Evolutionary conservation across 2,329 filamentous ascomycete genomes (phyloP).

Genomic region (Ophiostoma novo-ulmi): DNA sequence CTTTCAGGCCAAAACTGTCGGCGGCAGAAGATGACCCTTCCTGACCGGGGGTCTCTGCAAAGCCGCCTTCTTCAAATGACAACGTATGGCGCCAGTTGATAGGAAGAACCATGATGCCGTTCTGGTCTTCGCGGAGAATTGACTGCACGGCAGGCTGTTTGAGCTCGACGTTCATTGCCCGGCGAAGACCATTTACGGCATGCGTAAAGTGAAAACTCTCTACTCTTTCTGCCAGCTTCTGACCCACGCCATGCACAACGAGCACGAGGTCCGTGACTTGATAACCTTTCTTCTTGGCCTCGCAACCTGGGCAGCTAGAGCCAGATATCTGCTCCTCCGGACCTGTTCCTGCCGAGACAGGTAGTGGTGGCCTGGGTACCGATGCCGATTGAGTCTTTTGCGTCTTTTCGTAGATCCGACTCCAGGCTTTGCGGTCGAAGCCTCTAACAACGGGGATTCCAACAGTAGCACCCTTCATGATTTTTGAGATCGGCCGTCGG

Average conservation of each 20-base stretch:
- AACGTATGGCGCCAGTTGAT: constrained; percentile 90
- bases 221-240: constrained; percentile 89
- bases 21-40: constrained; percentile 50
- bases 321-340: background rate
- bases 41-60: constrained; percentile 36
- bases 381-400: constrained; percentile 28
- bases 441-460: constrained; percentile 85
- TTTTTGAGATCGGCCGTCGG: constrained; percentile 73
- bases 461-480: constrained; percentile 74
- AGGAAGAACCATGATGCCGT: constrained; percentile 88
- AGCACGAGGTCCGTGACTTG: constrained; percentile 82
- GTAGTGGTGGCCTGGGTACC: background rate
- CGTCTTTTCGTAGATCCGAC: constrained; percentile 55
- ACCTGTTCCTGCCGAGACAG: background rate
- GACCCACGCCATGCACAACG: constrained; percentile 91
- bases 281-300: constrained; percentile 57
- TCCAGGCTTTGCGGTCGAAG: constrained; percentile 75
- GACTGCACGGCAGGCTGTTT: constrained; percentile 67
- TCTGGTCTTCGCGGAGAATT: constrained; percentile 69
- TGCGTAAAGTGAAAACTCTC: constrained; percentile 98
- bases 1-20: constrained; percentile 63
- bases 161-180: constrained; percentile 80
- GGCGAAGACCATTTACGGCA: constrained; percentile 83
- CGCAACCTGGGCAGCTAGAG: constrained; percentile 52
- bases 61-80: constrained; percentile 74